Evolutionary conservation across 768 basidiomycete genomes (phyloP), one percentile per base, ranked within the genome.

Genomic region (Coprinopsis cinerea): DNA sequence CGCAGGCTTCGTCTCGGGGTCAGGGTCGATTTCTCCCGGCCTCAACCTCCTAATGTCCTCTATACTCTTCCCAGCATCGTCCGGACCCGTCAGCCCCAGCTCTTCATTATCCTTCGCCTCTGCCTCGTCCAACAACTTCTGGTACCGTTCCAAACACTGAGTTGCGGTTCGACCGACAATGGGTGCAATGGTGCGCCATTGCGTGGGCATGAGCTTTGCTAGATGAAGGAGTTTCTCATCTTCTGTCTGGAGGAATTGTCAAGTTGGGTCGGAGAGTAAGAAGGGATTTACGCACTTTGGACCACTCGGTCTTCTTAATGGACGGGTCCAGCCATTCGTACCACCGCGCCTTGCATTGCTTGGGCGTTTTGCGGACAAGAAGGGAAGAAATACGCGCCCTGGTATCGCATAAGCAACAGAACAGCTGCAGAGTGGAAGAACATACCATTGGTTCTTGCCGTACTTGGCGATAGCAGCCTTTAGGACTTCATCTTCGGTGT

Each of bases 241-340:
- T 69, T 99, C 96, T 15, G 88, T 92, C 91, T 94, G 46, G 13
- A 41, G 30, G 26, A 6, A 37, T 26, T n/a, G 35, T 24, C 2
- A 27, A 43, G n/a, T 36, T 35, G 41, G 57, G 26, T 46, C 43
- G 44, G 43, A 40, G 36, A 35, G 20, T 23, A n/a, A 27, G n/a
- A 34, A 13, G 26, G 9, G 35, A 47, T 10, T 26, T 18, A 66
- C 77, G 41, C 52, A 85, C 93, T 73, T 97, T 98, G 40, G 94
- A 96, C 96, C 96, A 99, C 67, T 98, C 96, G 15, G 95, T 97
- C 75, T 99, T 99, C 70, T 97, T 97, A 69, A 98, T 99, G 45
- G 92, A 94, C 4, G 96, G 96, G 70, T 99, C 96, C 43, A 98
- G 73, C 96, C 96, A 98, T 71, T 97, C 95, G 63, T 95, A 97